These are phyloP conservation scores for Pleurotus cornucopiae DNA, from an alignment of 768 basidiomycete genomes.

Conservation along the genomic window DNA sequence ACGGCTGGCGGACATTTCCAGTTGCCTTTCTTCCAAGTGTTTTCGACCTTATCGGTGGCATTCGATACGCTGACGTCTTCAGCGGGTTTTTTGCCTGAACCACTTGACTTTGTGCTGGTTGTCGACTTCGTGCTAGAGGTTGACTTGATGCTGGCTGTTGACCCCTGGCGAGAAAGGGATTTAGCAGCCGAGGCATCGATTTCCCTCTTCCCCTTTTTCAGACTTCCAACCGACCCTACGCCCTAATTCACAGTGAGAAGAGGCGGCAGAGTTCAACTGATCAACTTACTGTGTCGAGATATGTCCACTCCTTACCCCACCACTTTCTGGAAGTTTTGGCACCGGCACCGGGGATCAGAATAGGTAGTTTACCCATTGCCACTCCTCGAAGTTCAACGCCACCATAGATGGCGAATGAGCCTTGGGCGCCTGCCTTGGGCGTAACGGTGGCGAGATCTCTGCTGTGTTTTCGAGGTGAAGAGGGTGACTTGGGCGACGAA, in stretches of 20 bases:
- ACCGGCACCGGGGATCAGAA: neutral
- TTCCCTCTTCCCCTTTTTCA: neutral
- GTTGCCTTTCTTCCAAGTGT: neutral
- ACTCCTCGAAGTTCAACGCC: slow-evolving; percentile 2
- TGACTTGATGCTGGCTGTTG: neutral
- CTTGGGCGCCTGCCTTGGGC: neutral
- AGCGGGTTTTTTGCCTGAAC: neutral
- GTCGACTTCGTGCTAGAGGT: neutral
- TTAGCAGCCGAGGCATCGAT: neutral
- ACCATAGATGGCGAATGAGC: neutral
- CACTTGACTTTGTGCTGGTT: neutral
- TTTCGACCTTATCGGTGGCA: neutral
- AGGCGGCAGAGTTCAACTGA: neutral
- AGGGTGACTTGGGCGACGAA: neutral
- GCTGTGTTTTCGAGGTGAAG: neutral
- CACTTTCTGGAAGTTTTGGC: neutral
- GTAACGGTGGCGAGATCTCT: neutral
- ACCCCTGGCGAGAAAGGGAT: neutral
- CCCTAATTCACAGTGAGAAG: neutral
- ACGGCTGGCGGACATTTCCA: slow-evolving; percentile 6
- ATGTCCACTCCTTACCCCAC: slow-evolving; percentile 1
- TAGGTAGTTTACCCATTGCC: neutral
- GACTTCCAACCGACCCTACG: neutral
- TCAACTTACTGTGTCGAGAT: neutral
- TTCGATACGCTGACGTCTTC: neutral